Evolutionary conservation across 352 stramenopile species (phyloP), one percentile per base, ranked within the genome.

Genomic region (Pythium chondricola): DNA sequence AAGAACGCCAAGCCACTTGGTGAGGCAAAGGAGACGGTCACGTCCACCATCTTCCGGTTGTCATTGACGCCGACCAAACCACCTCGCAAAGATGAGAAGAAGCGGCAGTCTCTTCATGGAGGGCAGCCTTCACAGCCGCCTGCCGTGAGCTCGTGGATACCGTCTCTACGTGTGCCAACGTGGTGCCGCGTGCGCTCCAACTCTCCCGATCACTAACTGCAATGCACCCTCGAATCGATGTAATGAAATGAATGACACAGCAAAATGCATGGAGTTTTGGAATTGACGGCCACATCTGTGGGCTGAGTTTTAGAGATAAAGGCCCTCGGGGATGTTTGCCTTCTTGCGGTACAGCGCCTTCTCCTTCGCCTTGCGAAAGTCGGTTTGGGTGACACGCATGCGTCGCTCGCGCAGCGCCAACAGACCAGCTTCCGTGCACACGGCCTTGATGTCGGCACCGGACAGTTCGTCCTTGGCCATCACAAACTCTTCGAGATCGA

Each of bases 321-420:
- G 81, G 27, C 96, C 96, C 72, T 99, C 97, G 0, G 97, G 97
- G 63, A 99, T 97, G 83, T 99, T 99, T 52, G 96, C 97, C 83
- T 99, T 99, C 81, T 99, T 99, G 52, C 96, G 93, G 83, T 99
- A 99, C 50, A 99, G 83, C 13, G 96, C 96, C 73, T 99, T 99
- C 80, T 99, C 97, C 73, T 99, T 99, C 26, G 97, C 97, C 82
- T 99, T 99, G 49, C 94, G 84, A 73, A 99, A 99, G 66, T 99
- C 97, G 43, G 97, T 88, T 73, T 99, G 97, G 38, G 95, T 98
- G 36, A 99, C 97, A 63, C 98, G 98, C 97, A 99, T 99, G 58
- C 97, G 85, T 40, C 97, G 88, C 71, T 99, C 97, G 53, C 97
- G 88, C 35, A 99, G 75, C 4, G 97, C 97, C 32, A 99, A 79